phyloP scores from a whole-genome alignment of 805 yeast genomes.

The Metschnikowia sp. region DNA sequence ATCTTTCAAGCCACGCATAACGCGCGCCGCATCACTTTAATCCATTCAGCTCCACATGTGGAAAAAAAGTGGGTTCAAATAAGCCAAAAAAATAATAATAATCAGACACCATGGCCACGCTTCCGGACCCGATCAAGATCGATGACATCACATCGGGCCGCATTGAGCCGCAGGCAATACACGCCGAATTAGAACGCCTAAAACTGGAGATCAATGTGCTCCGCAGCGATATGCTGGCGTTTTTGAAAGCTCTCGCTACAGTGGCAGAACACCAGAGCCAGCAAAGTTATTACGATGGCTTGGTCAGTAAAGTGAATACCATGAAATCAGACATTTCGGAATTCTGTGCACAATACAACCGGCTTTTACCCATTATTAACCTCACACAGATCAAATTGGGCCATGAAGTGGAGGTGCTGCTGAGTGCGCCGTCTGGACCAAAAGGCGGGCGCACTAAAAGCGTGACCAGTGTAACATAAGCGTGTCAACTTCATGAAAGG shows the following conservation, averaged over 20 bases:
- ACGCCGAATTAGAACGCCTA: slow-evolving; percentile 40
- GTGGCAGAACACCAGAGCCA: slow-evolving; percentile 31
- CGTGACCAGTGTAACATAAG: not conserved
- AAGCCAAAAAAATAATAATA: no score
- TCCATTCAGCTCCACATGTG: no score
- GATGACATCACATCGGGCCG: slow-evolving; percentile 44
- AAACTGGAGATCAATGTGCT: slow-evolving; percentile 41
- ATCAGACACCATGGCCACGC: slow-evolving; percentile 1
- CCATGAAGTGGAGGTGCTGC: slow-evolving; percentile 44
- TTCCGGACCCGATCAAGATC: slow-evolving; percentile 23
- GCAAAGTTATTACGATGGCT: slow-evolving; percentile 35
- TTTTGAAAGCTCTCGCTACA: slow-evolving; percentile 36
- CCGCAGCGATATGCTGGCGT: slow-evolving; percentile 39
- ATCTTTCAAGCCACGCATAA: no score
- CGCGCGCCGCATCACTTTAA: no score
- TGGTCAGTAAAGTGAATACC: slow-evolving; percentile 33
- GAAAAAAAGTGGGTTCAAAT: no score
- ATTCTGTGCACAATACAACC: slow-evolving; percentile 43
- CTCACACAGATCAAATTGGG: slow-evolving; percentile 50
- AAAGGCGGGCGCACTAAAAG: not conserved
- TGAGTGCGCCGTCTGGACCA: slow-evolving; percentile 6
- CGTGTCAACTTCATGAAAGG: no score
- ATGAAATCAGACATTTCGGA: slow-evolving; percentile 40
- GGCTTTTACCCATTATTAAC: slow-evolving; percentile 48
- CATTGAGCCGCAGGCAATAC: slow-evolving; percentile 40